A percentile compares a stretch with the other conserved stretches of the same genome.
These are phyloP conservation scores for Vicia faba DNA, from an alignment of 306 rosid species.

Conservation along the genomic window DNA sequence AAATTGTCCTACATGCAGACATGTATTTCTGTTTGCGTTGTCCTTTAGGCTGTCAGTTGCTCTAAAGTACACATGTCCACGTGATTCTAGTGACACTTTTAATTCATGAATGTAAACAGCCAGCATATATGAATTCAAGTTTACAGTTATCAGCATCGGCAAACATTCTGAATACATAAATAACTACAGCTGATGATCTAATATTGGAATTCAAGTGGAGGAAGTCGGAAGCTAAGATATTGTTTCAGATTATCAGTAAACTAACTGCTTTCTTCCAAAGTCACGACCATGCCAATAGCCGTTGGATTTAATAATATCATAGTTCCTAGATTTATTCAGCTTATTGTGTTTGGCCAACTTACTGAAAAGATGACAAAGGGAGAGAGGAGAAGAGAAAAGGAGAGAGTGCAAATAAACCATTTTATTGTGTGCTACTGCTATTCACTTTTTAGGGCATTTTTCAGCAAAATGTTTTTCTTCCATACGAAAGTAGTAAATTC, in stretches of 20 bases:
- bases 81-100: slow-evolving; percentile 24
- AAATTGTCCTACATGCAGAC: slow-evolving; percentile 26
- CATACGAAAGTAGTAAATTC: slow-evolving; percentile 12
- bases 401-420: slow-evolving; percentile 15
- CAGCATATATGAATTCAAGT: slow-evolving; percentile 27
- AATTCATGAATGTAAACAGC: slow-evolving; percentile 23
- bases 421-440: slow-evolving; percentile 17
- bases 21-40: slow-evolving; percentile 26
- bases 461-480: neutral
- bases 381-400: neutral
- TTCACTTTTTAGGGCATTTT: slow-evolving; percentile 5
- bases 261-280: slow-evolving; percentile 24
- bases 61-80: slow-evolving; percentile 22
- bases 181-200: neutral
- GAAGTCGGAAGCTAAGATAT: neutral
- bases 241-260: neutral
- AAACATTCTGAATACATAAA: slow-evolving; percentile 7
- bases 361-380: slow-evolving; percentile 15
- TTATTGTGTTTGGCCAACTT: slow-evolving; percentile 29
- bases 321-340: slow-evolving; percentile 19
- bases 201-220: slow-evolving; percentile 17
- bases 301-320: slow-evolving; percentile 24
- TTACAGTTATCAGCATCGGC: slow-evolving; percentile 24
- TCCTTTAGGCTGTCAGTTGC: slow-evolving; percentile 17
- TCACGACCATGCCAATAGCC: slow-evolving; percentile 13